Evolutionary conservation across 345 rosid species (phyloP).

Genomic region (Pistacia atlantica): DNA sequence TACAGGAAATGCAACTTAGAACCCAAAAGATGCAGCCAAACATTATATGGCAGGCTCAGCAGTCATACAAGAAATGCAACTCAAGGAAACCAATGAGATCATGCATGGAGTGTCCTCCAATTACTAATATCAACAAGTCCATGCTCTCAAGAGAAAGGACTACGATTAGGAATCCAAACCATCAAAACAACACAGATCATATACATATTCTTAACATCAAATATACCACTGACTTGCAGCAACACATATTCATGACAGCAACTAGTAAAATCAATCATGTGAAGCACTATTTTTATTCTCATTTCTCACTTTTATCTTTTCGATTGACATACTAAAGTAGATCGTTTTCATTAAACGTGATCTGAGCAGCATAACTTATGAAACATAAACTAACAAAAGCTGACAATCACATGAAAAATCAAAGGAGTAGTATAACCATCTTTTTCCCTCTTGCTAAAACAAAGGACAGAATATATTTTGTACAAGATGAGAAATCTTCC

Average conservation of each 20-base stretch:
- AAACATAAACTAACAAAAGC: background rate
- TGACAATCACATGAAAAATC: background rate
- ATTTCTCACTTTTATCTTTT: constrained; percentile 5
- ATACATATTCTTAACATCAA: background rate
- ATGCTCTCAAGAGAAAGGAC: no score
- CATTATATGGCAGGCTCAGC: background rate
- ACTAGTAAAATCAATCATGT: background rate
- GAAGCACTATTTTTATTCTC: constrained; percentile 3
- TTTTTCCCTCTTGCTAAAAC: background rate
- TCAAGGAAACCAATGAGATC: background rate
- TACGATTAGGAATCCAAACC: no score
- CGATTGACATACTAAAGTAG: background rate
- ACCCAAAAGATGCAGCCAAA: background rate
- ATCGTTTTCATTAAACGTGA: background rate
- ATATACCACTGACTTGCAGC: background rate
- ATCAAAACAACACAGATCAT: background rate
- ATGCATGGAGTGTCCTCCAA: background rate
- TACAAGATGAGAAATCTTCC: background rate
- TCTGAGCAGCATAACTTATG: background rate
- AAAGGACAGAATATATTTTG: background rate
- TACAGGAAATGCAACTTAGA: constrained; percentile 13
- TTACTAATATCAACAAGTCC: background rate
- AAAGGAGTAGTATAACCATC: constrained; percentile 7
- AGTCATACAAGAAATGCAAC: no score
- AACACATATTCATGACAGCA: background rate